phyloP scores from a whole-genome alignment of 805 yeast species.

The Saccharomycopsis fibuligera region DNA sequence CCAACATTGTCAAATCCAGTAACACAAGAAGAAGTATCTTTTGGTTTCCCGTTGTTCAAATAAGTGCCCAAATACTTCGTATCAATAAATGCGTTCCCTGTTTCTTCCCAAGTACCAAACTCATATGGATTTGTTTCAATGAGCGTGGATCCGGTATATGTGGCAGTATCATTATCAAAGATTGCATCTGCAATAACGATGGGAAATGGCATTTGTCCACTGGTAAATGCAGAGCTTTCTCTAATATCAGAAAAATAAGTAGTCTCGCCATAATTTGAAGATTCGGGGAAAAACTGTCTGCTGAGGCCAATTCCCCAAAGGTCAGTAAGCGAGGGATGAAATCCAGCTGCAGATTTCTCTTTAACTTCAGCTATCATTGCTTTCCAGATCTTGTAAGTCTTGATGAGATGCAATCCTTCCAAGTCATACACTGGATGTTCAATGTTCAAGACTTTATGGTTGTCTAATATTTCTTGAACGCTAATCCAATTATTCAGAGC shows the following conservation, averaged over 20 bases:
- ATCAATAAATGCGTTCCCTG: slow-evolving; percentile 41
- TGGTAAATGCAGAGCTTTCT: slow-evolving; percentile 40
- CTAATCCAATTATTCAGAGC: slow-evolving; percentile 67
- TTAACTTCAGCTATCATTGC: slow-evolving; percentile 35
- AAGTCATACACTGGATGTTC: slow-evolving; percentile 52
- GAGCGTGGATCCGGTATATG: slow-evolving; percentile 25
- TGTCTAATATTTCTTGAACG: slow-evolving; percentile 49
- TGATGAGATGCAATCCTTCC: slow-evolving; percentile 42
- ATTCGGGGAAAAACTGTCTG: slow-evolving; percentile 51
- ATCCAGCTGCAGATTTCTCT: slow-evolving; percentile 47
- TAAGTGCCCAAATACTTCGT: slow-evolving; percentile 65
- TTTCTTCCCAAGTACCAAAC: slow-evolving; percentile 80
- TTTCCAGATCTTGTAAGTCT: slow-evolving; percentile 33
- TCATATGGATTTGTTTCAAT: slow-evolving; percentile 50
- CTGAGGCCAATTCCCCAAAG: slow-evolving; percentile 61
- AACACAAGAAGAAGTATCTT: slow-evolving; percentile 40
- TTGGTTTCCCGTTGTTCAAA: slow-evolving; percentile 46
- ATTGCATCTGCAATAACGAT: slow-evolving; percentile 37
- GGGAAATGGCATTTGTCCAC: slow-evolving; percentile 43
- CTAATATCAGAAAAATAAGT: slow-evolving; percentile 36
- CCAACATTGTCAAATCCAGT: slow-evolving; percentile 72
- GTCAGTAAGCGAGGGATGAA: slow-evolving; percentile 48
- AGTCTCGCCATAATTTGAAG: slow-evolving; percentile 44
- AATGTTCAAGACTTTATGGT: slow-evolving; percentile 56
- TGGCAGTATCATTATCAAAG: slow-evolving; percentile 23